Conservation (phyloP, 352 stramenopile genomes). For the Peronospora tabacina region DNA sequence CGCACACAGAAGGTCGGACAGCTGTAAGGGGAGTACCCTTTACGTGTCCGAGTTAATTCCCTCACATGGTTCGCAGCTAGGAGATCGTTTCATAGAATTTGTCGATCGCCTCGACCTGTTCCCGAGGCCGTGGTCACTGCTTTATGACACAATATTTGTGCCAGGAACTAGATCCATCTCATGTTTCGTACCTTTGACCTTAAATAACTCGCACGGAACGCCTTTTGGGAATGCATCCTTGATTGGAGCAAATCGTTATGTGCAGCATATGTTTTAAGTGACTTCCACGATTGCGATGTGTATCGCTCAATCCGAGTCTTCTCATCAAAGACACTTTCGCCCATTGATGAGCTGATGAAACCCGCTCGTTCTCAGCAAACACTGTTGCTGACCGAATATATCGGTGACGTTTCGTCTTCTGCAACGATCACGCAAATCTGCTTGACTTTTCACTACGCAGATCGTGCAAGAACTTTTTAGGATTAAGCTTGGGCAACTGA, state of each 20-base stretch:
- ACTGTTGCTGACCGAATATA: neutral
- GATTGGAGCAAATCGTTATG: too few species aligned
- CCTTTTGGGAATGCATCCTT: too few species aligned
- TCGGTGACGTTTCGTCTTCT: neutral
- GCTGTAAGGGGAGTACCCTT: too few species aligned
- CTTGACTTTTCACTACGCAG: neutral
- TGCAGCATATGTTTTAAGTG: too few species aligned
- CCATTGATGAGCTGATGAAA: neutral
- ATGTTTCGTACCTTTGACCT: too few species aligned
- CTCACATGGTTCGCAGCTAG: too few species aligned
- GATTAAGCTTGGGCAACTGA: neutral
- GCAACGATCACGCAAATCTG: neutral
- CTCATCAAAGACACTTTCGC: neutral
- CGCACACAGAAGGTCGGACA: too few species aligned
- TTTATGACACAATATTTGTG: neutral
- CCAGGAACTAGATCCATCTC: neutral
- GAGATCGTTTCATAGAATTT: neutral
- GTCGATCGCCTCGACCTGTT: neutral
- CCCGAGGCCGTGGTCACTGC: neutral
- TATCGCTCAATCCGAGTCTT: neutral
- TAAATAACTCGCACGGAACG: too few species aligned
- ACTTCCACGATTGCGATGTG: too few species aligned
- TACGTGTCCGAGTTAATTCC: too few species aligned
- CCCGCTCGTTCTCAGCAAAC: neutral
- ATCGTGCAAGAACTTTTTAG: too few species aligned